phyloP scores from a whole-genome alignment of 768 basidiomycete species.

The Lanmaoa pseudosensibilis region DNA sequence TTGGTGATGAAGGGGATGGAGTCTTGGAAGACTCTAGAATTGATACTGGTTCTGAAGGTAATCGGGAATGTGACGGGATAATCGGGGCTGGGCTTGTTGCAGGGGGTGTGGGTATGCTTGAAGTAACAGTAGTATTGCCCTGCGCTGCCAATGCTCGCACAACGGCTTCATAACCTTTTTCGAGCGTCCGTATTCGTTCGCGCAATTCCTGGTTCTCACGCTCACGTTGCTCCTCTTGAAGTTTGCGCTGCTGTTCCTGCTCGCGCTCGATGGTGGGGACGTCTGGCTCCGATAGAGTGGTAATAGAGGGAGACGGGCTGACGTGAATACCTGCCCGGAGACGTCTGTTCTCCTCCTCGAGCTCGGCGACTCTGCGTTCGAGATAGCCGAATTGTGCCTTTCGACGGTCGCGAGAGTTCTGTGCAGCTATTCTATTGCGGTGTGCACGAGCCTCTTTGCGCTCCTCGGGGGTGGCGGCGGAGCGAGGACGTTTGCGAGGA shows the following conservation, averaged over 20 bases:
- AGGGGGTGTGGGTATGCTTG: slow-evolving; percentile 16
- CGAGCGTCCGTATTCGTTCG: slow-evolving; percentile 75
- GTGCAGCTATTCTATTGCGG: slow-evolving; percentile 90
- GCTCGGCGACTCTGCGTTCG: slow-evolving; percentile 64
- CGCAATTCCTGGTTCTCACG: slow-evolving; percentile 73
- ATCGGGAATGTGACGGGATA: slow-evolving; percentile 20
- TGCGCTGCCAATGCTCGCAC: slow-evolving; percentile 72
- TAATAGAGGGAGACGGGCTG: slow-evolving; percentile 21
- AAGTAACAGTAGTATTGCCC: slow-evolving; percentile 33
- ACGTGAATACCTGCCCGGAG: slow-evolving; percentile 55
- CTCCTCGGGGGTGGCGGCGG: slow-evolving; percentile 64
- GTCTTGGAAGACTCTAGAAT: slow-evolving; percentile 22
- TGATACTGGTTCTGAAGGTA: slow-evolving; percentile 23
- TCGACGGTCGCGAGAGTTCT: slow-evolving; percentile 87
- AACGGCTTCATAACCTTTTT: slow-evolving; percentile 80
- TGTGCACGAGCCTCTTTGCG: slow-evolving; percentile 87
- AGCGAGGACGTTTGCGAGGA: slow-evolving; percentile 74
- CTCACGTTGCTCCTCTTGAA: slow-evolving; percentile 46
- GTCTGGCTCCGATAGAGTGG: slow-evolving; percentile 19
- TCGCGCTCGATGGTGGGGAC: slow-evolving; percentile 27
- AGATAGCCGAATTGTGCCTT: slow-evolving; percentile 79
- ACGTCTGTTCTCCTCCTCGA: slow-evolving; percentile 81
- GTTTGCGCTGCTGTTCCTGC: slow-evolving; percentile 34
- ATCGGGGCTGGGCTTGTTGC: slow-evolving; percentile 11
- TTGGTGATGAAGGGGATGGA: slow-evolving; percentile 25